Percentiles rank a stretch among this genome's conserved stretches.
These are phyloP conservation scores for Harringtonia aguacate DNA, from an alignment of 2,329 filamentous ascomycete genomes.

Conservation along the genomic window DNA sequence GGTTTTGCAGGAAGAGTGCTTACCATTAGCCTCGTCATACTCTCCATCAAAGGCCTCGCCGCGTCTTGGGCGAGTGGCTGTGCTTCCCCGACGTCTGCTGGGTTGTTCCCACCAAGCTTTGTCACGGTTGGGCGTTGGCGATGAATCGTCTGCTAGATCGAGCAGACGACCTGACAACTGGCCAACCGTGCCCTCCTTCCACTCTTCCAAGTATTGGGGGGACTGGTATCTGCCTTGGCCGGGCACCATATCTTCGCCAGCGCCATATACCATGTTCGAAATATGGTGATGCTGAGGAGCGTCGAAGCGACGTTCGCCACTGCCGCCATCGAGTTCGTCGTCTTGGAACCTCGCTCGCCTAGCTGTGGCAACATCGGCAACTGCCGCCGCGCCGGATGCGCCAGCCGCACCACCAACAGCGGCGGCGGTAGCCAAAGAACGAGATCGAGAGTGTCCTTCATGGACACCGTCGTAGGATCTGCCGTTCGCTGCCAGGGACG, in stretches of 20 bases:
- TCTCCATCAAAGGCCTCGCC: constrained; percentile 57
- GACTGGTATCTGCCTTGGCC: constrained; percentile 48
- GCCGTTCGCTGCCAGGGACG: neutral
- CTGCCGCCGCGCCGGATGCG: neutral
- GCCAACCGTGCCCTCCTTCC: constrained; percentile 57
- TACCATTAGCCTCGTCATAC: constrained; percentile 52
- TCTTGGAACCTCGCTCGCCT: constrained; percentile 16
- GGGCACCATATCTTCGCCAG: constrained; percentile 29
- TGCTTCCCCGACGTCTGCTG: constrained; percentile 34
- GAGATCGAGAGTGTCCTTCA: neutral
- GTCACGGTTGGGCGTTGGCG: constrained; percentile 30
- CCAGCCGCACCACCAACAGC: neutral
- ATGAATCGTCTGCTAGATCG: constrained; percentile 39
- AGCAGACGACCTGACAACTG: constrained; percentile 47
- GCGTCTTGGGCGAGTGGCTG: constrained; percentile 36
- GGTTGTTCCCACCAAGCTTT: constrained; percentile 69
- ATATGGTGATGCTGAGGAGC: constrained; percentile 22
- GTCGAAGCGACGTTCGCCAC: constrained; percentile 11
- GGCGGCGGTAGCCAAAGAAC: neutral
- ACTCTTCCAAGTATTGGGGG: constrained; percentile 56
- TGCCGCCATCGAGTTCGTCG: constrained; percentile 19
- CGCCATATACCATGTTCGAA: constrained; percentile 31
- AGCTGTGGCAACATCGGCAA: neutral
- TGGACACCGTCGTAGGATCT: neutral
- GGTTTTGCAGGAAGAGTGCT: constrained; percentile 12